A percentile compares a stretch with the other conserved stretches of the same genome.
phyloP scores from a whole-genome alignment of 1,284 basidiomycete genomes.

The Kalmanozyma brasiliensis region DNA sequence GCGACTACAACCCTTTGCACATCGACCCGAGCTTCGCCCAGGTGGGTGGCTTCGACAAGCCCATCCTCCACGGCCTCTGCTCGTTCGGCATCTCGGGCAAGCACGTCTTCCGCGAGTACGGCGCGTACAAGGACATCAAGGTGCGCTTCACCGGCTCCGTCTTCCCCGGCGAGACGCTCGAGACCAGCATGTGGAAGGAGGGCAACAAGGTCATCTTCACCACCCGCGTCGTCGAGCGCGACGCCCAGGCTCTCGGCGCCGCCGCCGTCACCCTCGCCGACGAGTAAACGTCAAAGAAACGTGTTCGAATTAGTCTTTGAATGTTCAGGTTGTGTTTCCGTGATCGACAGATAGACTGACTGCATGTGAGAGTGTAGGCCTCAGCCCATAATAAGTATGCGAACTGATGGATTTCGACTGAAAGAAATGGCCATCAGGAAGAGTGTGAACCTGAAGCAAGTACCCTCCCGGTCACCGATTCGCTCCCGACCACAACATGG shows the following conservation, averaged over 20 bases:
- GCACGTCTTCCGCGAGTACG: conserved; percentile 87
- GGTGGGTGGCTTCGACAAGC: conserved; percentile 92
- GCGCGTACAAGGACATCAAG: conserved; percentile 91
- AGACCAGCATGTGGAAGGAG: conserved; percentile 90
- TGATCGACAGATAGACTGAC: too few relatives aligned
- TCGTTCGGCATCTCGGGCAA: conserved; percentile 94
- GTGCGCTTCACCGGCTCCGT: conserved; percentile 91
- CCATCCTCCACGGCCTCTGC: conserved; percentile 81
- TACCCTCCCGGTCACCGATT: conserved; percentile 3
- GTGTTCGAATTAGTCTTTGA: background rate
- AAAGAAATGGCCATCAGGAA: too few relatives aligned
- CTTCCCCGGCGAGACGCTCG: conserved; percentile 87
- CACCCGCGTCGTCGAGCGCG: conserved; percentile 82
- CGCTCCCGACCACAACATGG: too few relatives aligned
- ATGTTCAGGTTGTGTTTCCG: conserved; percentile 2
- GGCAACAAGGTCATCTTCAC: conserved; percentile 89
- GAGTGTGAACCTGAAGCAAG: too few relatives aligned
- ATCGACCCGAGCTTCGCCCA: conserved; percentile 92
- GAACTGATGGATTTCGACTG: background rate
- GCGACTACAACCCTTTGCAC: conserved; percentile 83
- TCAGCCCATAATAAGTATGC: too few relatives aligned
- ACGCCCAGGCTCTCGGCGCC: conserved; percentile 75
- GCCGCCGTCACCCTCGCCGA: conserved; percentile 78
- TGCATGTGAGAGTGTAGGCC: too few relatives aligned
- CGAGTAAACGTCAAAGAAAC: conserved; percentile 11